Evolutionary conservation across 75 land plant genomes (phyloP), one percentile per base, ranked within the genome.

Genomic region (Pinus tabuliformis): DNA sequence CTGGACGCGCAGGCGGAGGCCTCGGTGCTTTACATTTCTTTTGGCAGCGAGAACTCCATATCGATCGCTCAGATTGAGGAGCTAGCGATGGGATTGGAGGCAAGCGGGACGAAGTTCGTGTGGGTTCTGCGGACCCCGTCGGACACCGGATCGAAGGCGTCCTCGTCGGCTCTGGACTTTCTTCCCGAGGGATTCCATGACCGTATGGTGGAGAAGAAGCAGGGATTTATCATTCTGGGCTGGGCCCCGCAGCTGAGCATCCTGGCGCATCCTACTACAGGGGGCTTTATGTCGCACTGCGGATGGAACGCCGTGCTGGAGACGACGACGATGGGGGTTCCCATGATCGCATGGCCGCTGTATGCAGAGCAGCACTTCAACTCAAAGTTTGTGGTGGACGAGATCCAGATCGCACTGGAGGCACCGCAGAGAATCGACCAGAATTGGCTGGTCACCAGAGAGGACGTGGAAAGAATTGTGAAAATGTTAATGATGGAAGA

Each of bases 61-160:
- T 16, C 75, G 17, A 49, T 1, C 15, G 42, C 37, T 2, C 79
- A 80, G 22, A 33, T 80, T 1, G 79, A 70, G 17, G 83, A 83
- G 83, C 63, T 83, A 11, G 85, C 83, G 26, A 15, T 62, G 6
- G 85, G 83, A 14, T 52, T 83, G 15, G 83, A 80, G 52, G 58
- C 56, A 45, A 83, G 83, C 37, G 76, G 72, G 37, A 56, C 21
- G 14, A 57, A 45, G 28, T 80, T 81, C 52, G 57, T 83, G 30
- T 83, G 85, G 85, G 85, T 84, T 11, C 20, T 80, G 26, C 81
- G 84, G 5, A 37, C 6, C 3, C 54, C 72, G 3, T 39, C 72
- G 12, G 72, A 39, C 72, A 3, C 12, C 2, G 72, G 17, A n/a
- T 11, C 20, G 33, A 62, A 62, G 16, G 33, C 37, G 4, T 62